phyloP scores from a whole-genome alignment of 1,139 yeast genomes.

The Kurtzmaniella natalensis region DNA sequence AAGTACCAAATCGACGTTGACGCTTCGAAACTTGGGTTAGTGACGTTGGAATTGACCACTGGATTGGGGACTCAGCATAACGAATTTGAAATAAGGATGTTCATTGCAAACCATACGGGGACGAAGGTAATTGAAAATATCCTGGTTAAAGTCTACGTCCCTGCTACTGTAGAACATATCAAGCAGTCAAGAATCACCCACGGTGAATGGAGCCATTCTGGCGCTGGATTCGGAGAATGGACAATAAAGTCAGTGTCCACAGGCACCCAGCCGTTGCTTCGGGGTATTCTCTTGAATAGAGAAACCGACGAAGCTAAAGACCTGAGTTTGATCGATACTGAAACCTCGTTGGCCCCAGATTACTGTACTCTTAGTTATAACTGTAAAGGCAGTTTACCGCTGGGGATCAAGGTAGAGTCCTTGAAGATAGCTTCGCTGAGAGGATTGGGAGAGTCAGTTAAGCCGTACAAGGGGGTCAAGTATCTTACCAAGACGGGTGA shows the following conservation, averaged over 20 bases:
- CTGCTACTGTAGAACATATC: conserved; percentile 20
- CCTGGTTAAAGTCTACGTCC: conserved; percentile 43
- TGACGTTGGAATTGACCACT: conserved; percentile 55
- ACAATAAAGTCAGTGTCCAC: conserved; percentile 53
- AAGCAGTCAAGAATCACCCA: conserved; percentile 60
- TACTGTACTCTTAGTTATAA: conserved; percentile 29
- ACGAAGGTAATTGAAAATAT: conserved; percentile 59
- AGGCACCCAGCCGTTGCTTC: conserved; percentile 66
- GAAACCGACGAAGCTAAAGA: neutral
- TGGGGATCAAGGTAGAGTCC: conserved; percentile 69
- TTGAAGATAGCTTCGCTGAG: conserved; percentile 55
- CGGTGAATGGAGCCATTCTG: conserved; percentile 63
- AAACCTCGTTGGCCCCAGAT: conserved; percentile 5
- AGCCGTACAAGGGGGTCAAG: conserved; percentile 91
- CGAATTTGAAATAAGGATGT: conserved; percentile 73
- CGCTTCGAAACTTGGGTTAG: conserved; percentile 40
- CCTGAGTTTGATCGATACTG: neutral
- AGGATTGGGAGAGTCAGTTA: conserved; percentile 59
- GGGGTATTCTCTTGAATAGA: conserved; percentile 43
- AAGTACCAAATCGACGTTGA: conserved; percentile 57
- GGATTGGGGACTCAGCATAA: conserved; percentile 58
- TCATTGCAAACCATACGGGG: conserved; percentile 44
- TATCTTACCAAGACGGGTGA: conserved; percentile 68
- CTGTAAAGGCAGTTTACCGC: conserved; percentile 69
- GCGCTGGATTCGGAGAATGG: conserved; percentile 67